phyloP scores from a whole-genome alignment of 345 rosid genomes.

The Erysimum cheiranthoides region DNA sequence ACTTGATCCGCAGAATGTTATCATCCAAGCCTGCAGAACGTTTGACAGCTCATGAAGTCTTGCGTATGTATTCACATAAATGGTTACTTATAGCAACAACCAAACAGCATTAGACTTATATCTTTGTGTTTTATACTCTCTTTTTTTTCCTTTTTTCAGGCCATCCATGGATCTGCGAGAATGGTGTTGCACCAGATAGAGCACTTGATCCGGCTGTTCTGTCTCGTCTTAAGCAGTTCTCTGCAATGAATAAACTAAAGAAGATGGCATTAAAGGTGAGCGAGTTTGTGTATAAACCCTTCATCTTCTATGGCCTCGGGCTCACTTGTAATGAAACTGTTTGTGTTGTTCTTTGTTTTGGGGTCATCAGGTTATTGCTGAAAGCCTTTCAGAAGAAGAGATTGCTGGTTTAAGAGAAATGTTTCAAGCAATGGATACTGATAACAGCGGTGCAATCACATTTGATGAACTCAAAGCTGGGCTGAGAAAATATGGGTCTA shows the following conservation, averaged over 20 bases:
- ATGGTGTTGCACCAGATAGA: conserved; percentile 98
- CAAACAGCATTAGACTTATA: neutral
- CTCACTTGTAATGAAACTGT: conserved; percentile 13
- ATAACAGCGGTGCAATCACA: conserved; percentile 95
- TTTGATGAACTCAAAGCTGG: conserved; percentile 99
- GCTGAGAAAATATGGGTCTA: conserved; percentile 86
- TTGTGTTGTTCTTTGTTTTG: conserved; percentile 31
- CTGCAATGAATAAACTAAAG: conserved; percentile 98
- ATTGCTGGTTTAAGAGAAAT: conserved; percentile 95
- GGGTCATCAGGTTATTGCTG: conserved; percentile 84
- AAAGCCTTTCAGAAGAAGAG: conserved; percentile 98
- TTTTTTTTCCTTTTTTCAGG: conserved; percentile 51
- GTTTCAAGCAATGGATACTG: conserved; percentile 95
- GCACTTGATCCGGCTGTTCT: conserved; percentile 94
- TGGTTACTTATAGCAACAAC: neutral
- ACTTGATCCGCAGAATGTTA: conserved; percentile 82
- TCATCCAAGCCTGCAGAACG: conserved; percentile 78
- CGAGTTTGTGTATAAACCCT: neutral
- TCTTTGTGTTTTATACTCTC: neutral
- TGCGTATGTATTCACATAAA: conserved; percentile 62
- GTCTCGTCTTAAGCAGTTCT: conserved; percentile 95
- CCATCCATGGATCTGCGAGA: conserved; percentile 98
- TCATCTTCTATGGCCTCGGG: neutral
- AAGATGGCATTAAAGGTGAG: conserved; percentile 96
- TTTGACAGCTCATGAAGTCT: conserved; percentile 93